Evolutionary conservation across 2,329 filamentous ascomycete species (phyloP).

Genomic region (Aspergillus novofumigatus): DNA sequence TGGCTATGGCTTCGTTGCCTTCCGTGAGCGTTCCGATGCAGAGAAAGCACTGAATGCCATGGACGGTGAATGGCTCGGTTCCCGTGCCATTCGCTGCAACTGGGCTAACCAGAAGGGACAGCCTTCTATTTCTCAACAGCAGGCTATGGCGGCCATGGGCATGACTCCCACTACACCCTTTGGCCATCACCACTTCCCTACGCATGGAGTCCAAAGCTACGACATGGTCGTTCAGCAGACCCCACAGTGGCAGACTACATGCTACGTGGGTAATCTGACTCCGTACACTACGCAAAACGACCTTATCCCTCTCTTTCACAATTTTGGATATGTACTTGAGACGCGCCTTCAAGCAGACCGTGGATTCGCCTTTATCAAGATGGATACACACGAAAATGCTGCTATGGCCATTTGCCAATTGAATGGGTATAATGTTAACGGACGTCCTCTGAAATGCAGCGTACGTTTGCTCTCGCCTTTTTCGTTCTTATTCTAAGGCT

Average conservation of each 20-base stretch:
- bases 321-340: conserved; percentile 96
- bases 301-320: conserved; percentile 95
- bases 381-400: conserved; percentile 97
- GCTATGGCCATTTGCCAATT: conserved; percentile 98
- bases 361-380: conserved; percentile 98
- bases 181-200: conserved; percentile 96
- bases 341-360: conserved; percentile 97
- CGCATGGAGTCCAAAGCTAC: conserved; percentile 93
- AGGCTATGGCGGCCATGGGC: conserved; percentile 94
- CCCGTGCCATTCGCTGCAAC: conserved; percentile 96
- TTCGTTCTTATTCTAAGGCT: conserved; percentile 28
- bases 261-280: conserved; percentile 95
- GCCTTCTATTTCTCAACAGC: conserved; percentile 95
- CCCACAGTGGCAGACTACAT: conserved; percentile 95
- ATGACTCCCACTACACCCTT: conserved; percentile 97
- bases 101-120: conserved; percentile 99
- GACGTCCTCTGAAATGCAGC: conserved; percentile 94
- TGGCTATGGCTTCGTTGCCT: conserved; percentile 96
- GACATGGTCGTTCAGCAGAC: conserved; percentile 96
- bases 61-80: conserved; percentile 99
- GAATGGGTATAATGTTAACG: conserved; percentile 97
- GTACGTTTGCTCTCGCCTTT: conserved; percentile 57
- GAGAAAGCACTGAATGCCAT: conserved; percentile 96
- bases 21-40: conserved; percentile 86
- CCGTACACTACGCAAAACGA: conserved; percentile 97